Percentiles rank a stretch among this genome's conserved stretches.
Evolutionary conservation across 176 grass and related monocot genomes (phyloP).

Genomic region (Echinochloa phyllopogon): DNA sequence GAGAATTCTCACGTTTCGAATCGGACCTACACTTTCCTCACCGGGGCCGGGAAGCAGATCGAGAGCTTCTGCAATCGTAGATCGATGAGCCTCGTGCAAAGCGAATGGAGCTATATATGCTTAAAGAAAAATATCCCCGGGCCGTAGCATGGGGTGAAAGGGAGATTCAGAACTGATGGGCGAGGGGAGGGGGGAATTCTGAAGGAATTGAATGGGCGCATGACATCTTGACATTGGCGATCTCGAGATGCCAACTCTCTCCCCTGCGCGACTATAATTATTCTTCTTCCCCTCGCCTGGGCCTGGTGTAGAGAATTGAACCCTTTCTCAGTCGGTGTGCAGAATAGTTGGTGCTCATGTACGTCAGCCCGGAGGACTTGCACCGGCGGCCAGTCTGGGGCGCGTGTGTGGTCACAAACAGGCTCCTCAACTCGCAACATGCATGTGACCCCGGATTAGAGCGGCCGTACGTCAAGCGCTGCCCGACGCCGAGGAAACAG

Average conservation of each 20-base stretch:
- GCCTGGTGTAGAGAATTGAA: slow-evolving; percentile 25
- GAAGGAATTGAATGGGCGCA: slow-evolving; percentile 35
- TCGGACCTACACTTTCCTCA: neutral
- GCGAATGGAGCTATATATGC: neutral
- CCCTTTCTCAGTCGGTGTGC: slow-evolving; percentile 24
- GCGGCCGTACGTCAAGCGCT: slow-evolving; percentile 31
- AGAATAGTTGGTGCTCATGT: slow-evolving; percentile 43
- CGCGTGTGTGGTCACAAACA: slow-evolving; percentile 18
- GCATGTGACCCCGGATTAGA: slow-evolving; percentile 30
- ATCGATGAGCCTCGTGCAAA: neutral
- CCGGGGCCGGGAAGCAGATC: neutral
- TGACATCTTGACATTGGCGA: slow-evolving; percentile 49
- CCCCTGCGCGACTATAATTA: slow-evolving; percentile 4
- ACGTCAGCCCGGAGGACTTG: slow-evolving; percentile 43
- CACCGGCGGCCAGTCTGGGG: neutral
- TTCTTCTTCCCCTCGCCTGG: neutral
- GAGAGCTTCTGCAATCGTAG: neutral
- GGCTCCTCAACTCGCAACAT: slow-evolving; percentile 28
- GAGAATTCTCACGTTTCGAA: neutral
- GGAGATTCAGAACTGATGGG: neutral
- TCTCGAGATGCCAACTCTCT: slow-evolving; percentile 53
- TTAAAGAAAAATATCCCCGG: neutral
- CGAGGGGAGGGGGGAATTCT: slow-evolving; percentile 18
- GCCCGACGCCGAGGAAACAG: slow-evolving; percentile 32
- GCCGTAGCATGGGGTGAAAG: neutral